A percentile compares a stretch with the other conserved stretches of the same genome.
These are phyloP conservation scores for Euphorbia celastroides DNA, from an alignment of 441 rosid genomes.

Conservation along the genomic window DNA sequence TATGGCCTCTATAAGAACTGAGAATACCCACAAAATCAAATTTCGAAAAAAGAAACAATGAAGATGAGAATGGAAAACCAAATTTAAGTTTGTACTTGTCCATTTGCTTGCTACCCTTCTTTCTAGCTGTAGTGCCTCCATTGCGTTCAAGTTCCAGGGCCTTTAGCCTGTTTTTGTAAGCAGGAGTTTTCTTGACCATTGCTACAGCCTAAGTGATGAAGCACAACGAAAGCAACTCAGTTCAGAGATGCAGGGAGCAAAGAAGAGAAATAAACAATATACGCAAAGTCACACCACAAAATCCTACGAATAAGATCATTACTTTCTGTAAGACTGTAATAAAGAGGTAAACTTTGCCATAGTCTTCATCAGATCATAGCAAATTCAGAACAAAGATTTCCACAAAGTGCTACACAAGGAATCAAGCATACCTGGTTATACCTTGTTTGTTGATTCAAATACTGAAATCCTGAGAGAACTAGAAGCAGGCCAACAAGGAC, in stretches of 20 bases:
- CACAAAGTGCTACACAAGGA: constrained; percentile 11
- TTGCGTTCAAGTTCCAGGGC: constrained; percentile 84
- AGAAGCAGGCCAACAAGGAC: constrained; percentile 81
- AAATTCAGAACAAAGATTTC: constrained; percentile 1
- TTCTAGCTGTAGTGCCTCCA: constrained; percentile 66
- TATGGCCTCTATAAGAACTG: background rate
- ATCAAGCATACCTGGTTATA: constrained; percentile 66
- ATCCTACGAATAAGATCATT: background rate
- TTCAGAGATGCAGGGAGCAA: background rate
- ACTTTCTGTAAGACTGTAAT: background rate
- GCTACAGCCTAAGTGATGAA: constrained; percentile 58
- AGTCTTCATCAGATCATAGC: background rate
- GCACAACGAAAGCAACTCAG: background rate
- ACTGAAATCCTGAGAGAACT: constrained; percentile 79
- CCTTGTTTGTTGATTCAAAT: constrained; percentile 72
- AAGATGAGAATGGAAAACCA: background rate
- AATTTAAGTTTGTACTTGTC: constrained; percentile 45
- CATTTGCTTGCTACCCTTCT: constrained; percentile 76
- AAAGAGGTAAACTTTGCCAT: background rate
- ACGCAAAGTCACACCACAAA: background rate
- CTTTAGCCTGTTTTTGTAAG: constrained; percentile 77
- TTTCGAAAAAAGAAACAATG: too few species aligned
- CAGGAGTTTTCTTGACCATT: constrained; percentile 88
- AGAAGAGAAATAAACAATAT: background rate
- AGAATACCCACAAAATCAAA: too few species aligned